These are phyloP conservation scores for Boletus fagicola DNA, from an alignment of 768 basidiomycete genomes.

Conservation along the genomic window DNA sequence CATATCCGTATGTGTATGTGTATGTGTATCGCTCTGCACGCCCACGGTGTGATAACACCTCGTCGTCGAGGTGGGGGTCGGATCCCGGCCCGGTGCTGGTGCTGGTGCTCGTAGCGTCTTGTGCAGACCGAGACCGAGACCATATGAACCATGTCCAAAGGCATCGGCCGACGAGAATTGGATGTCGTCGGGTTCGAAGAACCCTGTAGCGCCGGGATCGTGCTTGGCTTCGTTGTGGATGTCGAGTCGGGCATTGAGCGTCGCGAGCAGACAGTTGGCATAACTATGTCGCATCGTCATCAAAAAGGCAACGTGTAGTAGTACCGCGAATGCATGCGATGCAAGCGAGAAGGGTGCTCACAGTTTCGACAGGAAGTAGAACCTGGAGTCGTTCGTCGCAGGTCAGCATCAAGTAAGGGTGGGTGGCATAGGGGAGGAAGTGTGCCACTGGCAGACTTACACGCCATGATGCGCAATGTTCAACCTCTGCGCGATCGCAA, in stretches of 20 bases:
- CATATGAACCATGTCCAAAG: neutral
- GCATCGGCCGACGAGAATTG: neutral
- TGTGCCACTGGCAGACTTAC: neutral
- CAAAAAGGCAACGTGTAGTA: neutral
- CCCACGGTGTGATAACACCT: neutral
- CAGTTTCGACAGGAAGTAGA: slow-evolving; percentile 11
- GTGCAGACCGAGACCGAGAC: neutral
- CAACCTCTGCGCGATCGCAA: slow-evolving; percentile 3
- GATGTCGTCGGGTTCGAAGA: neutral
- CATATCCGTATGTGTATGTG: neutral
- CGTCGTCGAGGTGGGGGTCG: neutral
- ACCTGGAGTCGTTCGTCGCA: neutral
- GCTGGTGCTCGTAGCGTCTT: neutral
- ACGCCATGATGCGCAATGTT: slow-evolving; percentile 11
- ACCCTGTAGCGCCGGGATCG: neutral
- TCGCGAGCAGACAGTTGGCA: slow-evolving; percentile 3
- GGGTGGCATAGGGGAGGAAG: too few relatives aligned
- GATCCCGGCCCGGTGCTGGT: neutral
- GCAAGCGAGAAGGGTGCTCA: neutral
- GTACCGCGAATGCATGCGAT: neutral
- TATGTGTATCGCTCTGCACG: neutral
- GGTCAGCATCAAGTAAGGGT: neutral
- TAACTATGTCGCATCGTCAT: neutral
- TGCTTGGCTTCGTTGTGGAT: neutral
- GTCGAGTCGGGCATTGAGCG: slow-evolving; percentile 1